Evolutionary conservation across 129 eudicot genomes (phyloP).

Genomic region (Flaveria ramosissima): DNA sequence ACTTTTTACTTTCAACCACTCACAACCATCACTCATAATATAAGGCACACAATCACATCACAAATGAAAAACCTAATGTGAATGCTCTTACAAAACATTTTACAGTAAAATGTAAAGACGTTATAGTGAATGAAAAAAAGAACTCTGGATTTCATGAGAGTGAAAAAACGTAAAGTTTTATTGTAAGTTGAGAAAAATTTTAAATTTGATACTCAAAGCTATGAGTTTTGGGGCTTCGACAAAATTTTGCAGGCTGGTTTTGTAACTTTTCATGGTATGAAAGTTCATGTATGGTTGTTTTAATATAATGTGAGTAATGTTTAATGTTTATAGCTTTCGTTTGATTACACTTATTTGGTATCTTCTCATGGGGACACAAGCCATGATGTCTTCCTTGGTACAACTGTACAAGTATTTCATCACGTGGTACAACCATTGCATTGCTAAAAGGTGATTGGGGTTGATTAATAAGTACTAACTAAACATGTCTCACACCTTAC

Average conservation of each 20-base stretch:
- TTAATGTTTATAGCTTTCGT: background rate
- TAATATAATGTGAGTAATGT: background rate
- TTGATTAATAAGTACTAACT: no score
- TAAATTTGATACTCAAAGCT: background rate
- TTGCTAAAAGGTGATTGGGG: slow-evolving; percentile 12
- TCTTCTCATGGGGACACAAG: background rate
- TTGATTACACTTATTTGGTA: background rate
- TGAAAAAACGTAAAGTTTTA: background rate
- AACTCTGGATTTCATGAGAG: background rate
- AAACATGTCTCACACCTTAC: no score
- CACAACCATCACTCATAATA: no score
- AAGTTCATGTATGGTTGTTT: background rate
- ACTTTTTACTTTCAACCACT: no score
- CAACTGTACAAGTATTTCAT: slow-evolving; percentile 1
- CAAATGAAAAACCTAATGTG: no score
- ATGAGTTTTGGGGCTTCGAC: background rate
- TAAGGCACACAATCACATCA: no score
- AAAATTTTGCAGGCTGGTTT: background rate
- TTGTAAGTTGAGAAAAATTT: background rate
- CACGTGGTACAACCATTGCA: background rate
- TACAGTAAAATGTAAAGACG: no score
- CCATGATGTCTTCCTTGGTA: background rate
- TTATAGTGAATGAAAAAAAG: background rate
- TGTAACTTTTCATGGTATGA: background rate
- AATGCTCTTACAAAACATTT: no score